A percentile compares a stretch with the other conserved stretches of the same genome.
Evolutionary conservation across 331 rosid species (phyloP).

Genomic region (Malus hybrid): DNA sequence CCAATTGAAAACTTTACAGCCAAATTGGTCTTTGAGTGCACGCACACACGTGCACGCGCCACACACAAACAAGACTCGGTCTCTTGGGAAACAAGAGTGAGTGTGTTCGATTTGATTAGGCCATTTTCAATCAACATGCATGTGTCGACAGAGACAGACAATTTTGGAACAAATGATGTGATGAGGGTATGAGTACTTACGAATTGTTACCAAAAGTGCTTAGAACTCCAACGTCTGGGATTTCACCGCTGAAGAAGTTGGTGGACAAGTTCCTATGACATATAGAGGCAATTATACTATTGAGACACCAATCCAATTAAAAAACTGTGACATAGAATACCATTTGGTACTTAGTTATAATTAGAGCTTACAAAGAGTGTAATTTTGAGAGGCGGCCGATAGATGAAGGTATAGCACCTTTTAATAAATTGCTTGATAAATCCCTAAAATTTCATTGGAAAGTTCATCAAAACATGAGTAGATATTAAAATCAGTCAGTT

Average conservation of each 20-base stretch:
- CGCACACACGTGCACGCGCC: too few relatives aligned
- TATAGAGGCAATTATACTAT: neutral
- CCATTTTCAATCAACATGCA: neutral
- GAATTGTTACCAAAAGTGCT: slow-evolving; percentile 67
- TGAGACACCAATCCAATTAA: neutral
- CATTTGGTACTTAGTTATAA: neutral
- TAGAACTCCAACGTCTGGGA: slow-evolving; percentile 79
- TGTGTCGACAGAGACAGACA: neutral
- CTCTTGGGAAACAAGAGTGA: neutral
- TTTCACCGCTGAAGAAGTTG: slow-evolving; percentile 80
- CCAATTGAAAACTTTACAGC: neutral
- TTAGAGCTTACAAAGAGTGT: slow-evolving; percentile 47
- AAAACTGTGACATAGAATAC: neutral
- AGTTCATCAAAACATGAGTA: neutral
- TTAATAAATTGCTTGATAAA: slow-evolving; percentile 71
- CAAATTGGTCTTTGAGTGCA: neutral
- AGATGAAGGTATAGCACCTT: slow-evolving; percentile 86
- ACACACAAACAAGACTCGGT: neutral
- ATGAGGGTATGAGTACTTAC: slow-evolving; percentile 32
- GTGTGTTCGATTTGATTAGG: neutral
- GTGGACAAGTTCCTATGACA: slow-evolving; percentile 78
- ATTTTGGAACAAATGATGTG: too few relatives aligned
- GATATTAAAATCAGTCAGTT: neutral
- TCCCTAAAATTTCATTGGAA: slow-evolving; percentile 41
- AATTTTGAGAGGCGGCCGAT: slow-evolving; percentile 66